phyloP scores from a whole-genome alignment of 768 basidiomycete species.

The Flagelloscypha sp. region DNA sequence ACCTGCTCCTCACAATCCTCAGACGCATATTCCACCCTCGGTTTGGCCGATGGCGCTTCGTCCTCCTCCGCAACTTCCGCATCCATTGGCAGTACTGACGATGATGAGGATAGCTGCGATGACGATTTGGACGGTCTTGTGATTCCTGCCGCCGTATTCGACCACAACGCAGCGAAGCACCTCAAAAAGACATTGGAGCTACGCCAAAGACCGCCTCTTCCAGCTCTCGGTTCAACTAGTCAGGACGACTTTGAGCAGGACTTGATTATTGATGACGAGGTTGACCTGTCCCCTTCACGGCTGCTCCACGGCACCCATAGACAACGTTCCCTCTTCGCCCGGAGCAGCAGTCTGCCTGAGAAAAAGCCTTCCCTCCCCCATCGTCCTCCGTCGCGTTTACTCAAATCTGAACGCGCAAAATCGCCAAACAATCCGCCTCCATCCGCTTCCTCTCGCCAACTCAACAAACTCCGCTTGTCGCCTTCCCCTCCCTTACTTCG shows the following conservation, averaged over 20 bases:
- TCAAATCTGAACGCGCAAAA: slow-evolving; percentile 58
- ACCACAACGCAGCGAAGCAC: slow-evolving; percentile 28
- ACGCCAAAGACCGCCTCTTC: slow-evolving; percentile 16
- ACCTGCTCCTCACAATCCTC: slow-evolving; percentile 83
- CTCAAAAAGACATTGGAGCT: slow-evolving; percentile 43
- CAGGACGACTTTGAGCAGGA: slow-evolving; percentile 86
- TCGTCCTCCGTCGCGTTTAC: slow-evolving; percentile 59
- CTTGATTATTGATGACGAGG: slow-evolving; percentile 75
- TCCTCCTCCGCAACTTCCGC: slow-evolving; percentile 65
- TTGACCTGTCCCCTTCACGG: slow-evolving; percentile 73
- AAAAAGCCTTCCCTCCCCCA: slow-evolving; percentile 33
- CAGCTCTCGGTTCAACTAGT: slow-evolving; percentile 9
- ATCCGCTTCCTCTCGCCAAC: slow-evolving; percentile 54
- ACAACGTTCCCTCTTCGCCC: slow-evolving; percentile 39
- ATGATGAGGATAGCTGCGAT: slow-evolving; percentile 56
- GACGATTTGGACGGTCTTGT: slow-evolving; percentile 76
- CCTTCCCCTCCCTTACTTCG: slow-evolving; percentile 63
- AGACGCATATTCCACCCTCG: slow-evolving; percentile 74
- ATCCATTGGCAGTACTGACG: slow-evolving; percentile 59
- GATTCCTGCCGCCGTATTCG: slow-evolving; percentile 68
- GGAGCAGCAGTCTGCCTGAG: slow-evolving; percentile 51
- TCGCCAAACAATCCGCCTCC: slow-evolving; percentile 63
- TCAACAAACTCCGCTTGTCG: slow-evolving; percentile 58
- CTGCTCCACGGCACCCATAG: slow-evolving; percentile 45
- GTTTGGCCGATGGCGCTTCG: slow-evolving; percentile 61